Percentiles rank a stretch among this genome's conserved stretches.
Evolutionary conservation across 148 eudicot genomes (phyloP).

Genomic region (Rhododendron williamsianum): DNA sequence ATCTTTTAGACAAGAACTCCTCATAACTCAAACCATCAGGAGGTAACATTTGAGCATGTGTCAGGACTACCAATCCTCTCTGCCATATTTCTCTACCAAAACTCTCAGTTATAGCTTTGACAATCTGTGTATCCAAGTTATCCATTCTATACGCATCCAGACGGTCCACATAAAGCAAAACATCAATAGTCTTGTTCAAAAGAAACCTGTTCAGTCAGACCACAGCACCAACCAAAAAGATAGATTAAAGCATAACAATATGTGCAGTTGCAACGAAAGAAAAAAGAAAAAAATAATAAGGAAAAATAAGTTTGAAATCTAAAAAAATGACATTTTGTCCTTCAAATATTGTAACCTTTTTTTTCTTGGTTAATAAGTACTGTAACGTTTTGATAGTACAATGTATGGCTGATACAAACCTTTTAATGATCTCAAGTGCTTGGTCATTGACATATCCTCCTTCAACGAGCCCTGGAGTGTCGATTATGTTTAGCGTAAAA

Average conservation of each 20-base stretch:
- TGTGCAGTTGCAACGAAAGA: neutral
- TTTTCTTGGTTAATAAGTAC: neutral
- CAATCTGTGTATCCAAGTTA: constrained; percentile 74
- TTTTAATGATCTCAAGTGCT: constrained; percentile 70
- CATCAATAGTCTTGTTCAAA: constrained; percentile 78
- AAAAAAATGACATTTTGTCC: neutral
- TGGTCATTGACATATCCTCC: constrained; percentile 91
- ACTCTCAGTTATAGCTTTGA: constrained; percentile 74
- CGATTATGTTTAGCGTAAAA: constrained; percentile 83
- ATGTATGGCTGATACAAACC: constrained; percentile 29
- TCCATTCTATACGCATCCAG: constrained; percentile 93
- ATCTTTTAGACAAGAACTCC: constrained; percentile 69
- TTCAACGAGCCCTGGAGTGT: constrained; percentile 95
- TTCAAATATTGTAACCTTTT: neutral
- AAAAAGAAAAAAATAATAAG: neutral
- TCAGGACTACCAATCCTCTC: constrained; percentile 74
- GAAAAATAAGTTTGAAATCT: neutral
- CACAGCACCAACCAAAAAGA: constrained; percentile 17
- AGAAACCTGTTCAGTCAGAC: constrained; percentile 83
- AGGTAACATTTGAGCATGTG: constrained; percentile 95
- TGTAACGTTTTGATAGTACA: neutral
- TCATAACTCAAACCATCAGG: constrained; percentile 89
- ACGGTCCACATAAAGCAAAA: constrained; percentile 86
- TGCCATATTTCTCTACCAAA: constrained; percentile 88
- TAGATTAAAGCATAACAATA: neutral